A percentile compares a stretch with the other conserved stretches of the same genome.
Evolutionary conservation across 331 rosid genomes (phyloP).

Genomic region (Saraca asoca): DNA sequence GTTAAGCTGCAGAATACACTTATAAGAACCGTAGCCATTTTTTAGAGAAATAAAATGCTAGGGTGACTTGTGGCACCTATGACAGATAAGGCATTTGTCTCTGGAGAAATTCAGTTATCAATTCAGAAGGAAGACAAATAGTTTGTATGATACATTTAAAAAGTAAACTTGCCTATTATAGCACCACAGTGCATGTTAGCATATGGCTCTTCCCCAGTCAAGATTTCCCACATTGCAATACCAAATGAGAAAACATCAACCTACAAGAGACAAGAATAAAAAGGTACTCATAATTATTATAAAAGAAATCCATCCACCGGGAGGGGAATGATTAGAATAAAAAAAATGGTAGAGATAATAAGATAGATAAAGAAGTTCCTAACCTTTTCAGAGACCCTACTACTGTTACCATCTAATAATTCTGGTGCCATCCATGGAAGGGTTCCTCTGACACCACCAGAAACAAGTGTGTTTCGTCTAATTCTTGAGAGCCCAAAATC

Average conservation of each 20-base stretch:
- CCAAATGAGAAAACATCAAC: conserved; percentile 95
- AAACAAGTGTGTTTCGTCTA: conserved; percentile 80
- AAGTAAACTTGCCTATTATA: conserved; percentile 68
- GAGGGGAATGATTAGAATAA: conserved; percentile 13
- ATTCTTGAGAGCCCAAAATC: conserved; percentile 94
- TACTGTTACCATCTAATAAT: conserved; percentile 76
- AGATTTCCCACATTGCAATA: conserved; percentile 91
- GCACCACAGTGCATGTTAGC: conserved; percentile 95
- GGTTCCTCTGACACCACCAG: conserved; percentile 97
- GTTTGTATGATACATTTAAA: background rate
- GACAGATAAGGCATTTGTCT: conserved; percentile 3
- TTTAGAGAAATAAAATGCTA: background rate
- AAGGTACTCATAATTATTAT: conserved; percentile 9
- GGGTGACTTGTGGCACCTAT: conserved; percentile 2
- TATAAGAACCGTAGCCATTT: background rate
- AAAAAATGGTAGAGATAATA: background rate
- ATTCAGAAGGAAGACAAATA: background rate
- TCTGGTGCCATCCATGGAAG: conserved; percentile 99
- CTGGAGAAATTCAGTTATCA: conserved; percentile 7
- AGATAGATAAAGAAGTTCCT: conserved; percentile 21
- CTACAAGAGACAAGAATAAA: conserved; percentile 41
- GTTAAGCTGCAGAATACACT: background rate
- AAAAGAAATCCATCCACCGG: background rate
- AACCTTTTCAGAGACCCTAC: conserved; percentile 91
- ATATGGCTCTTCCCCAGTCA: conserved; percentile 94